A percentile compares a stretch with the other conserved stretches of the same genome.
Conservation (phyloP, 352 stramenopile species). For the Blastocystis sp. region DNA sequence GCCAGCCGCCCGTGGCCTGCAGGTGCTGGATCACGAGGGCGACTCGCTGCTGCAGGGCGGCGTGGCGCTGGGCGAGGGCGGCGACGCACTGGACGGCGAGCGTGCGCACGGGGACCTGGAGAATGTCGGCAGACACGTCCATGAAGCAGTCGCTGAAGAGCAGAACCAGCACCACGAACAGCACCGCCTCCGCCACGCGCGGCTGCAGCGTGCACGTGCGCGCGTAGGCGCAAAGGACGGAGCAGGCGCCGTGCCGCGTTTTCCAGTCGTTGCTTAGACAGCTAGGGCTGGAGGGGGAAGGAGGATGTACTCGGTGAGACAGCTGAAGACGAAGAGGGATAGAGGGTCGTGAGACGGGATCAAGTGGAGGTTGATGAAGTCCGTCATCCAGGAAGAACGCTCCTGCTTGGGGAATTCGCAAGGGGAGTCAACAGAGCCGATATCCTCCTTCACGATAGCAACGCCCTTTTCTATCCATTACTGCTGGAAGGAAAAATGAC, state of each 20-base stretch:
- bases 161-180: constrained; percentile 21
- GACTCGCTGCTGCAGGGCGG: background rate
- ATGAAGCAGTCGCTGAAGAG: constrained; percentile 59
- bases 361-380: background rate
- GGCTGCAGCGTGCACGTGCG: background rate
- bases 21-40: background rate
- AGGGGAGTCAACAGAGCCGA: background rate
- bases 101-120: constrained; percentile 23
- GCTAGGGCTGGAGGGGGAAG: background rate
- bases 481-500: background rate
- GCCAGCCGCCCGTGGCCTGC: background rate
- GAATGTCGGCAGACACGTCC: constrained; percentile 20
- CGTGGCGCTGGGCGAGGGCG: background rate
- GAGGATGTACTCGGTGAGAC: background rate
- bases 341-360: background rate
- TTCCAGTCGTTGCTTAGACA: constrained; percentile 39
- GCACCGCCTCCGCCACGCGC: background rate
- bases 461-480: background rate
- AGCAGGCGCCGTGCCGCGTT: constrained; percentile 11
- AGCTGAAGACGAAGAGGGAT: background rate
- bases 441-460: background rate
- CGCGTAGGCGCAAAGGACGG: background rate
- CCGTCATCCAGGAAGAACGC: background rate
- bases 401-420: background rate
- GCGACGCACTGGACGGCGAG: background rate